Evolutionary conservation across 176 grass and related monocot species (phyloP).

Genomic region (Puya raimondii): DNA sequence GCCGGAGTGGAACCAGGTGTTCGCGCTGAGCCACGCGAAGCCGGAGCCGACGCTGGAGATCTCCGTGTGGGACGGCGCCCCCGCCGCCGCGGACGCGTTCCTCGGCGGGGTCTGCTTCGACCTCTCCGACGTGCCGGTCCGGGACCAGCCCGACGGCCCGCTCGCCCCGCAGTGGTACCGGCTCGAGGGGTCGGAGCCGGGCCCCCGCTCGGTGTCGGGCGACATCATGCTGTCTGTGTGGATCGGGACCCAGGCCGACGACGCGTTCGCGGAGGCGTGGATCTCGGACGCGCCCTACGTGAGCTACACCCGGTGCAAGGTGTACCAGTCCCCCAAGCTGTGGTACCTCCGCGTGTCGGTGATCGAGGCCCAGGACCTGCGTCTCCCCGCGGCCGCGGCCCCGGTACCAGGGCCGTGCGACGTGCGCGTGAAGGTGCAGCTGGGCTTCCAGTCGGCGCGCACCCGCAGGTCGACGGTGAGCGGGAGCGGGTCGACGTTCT

Average conservation of each 20-base stretch:
- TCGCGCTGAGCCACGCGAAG: slow-evolving; percentile 55
- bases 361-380: slow-evolving; percentile 87
- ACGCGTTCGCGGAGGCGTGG: slow-evolving; percentile 82
- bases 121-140: slow-evolving; percentile 74
- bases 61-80: slow-evolving; percentile 57
- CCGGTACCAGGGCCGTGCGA: slow-evolving; percentile 37
- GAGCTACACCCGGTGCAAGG: slow-evolving; percentile 81
- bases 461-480: slow-evolving; percentile 62
- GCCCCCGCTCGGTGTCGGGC: slow-evolving; percentile 31
- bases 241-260: slow-evolving; percentile 92
- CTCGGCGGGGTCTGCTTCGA: slow-evolving; percentile 96
- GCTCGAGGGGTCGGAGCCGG: slow-evolving; percentile 63
- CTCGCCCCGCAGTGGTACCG: slow-evolving; percentile 90
- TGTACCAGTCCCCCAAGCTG: slow-evolving; percentile 94
- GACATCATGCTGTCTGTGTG: slow-evolving; percentile 95
- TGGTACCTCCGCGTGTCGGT: slow-evolving; percentile 81
- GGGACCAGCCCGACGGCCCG: slow-evolving; percentile 68
- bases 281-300: slow-evolving; percentile 76
- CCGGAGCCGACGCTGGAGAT: slow-evolving; percentile 73
- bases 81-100: slow-evolving; percentile 34
- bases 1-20: slow-evolving; percentile 85
- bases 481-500: slow-evolving; percentile 57
- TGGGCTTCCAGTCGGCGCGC: slow-evolving; percentile 75
- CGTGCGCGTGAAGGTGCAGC: slow-evolving; percentile 74
- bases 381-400: slow-evolving; percentile 41